A percentile compares a stretch with the other conserved stretches of the same genome.
These are phyloP conservation scores for Russula virescens DNA, from an alignment of 768 basidiomycete genomes.

Conservation along the genomic window DNA sequence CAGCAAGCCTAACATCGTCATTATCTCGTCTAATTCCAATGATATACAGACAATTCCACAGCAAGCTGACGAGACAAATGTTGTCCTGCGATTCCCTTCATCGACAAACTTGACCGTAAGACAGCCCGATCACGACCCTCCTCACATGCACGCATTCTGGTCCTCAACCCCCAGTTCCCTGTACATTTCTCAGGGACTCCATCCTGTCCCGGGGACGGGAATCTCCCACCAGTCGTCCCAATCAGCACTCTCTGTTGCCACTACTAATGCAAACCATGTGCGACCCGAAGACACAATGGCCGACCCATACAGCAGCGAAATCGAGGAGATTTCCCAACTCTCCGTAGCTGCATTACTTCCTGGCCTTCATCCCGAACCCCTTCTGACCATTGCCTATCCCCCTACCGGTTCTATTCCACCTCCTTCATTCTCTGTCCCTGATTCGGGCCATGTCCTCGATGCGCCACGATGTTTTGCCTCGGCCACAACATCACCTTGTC, in stretches of 20 bases:
- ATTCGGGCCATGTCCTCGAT: too few species aligned
- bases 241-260: background rate
- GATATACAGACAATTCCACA: background rate
- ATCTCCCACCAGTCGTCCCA: background rate
- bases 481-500: background rate
- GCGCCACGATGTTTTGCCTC: background rate
- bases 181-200: background rate
- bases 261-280: too few species aligned
- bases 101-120: background rate
- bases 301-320: background rate
- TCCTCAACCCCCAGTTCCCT: background rate
- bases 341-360: background rate
- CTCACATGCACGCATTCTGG: background rate
- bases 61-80: background rate
- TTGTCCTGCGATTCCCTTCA: background rate
- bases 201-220: background rate
- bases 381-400: background rate
- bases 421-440: background rate
- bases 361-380: too few species aligned
- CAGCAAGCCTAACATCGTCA: background rate
- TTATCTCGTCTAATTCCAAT: background rate
- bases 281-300: background rate
- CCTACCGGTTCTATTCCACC: background rate
- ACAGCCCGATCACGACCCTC: background rate
- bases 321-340: too few species aligned